Evolutionary conservation across 805 yeast genomes (phyloP).

Genomic region (Candida sithepensis): DNA sequence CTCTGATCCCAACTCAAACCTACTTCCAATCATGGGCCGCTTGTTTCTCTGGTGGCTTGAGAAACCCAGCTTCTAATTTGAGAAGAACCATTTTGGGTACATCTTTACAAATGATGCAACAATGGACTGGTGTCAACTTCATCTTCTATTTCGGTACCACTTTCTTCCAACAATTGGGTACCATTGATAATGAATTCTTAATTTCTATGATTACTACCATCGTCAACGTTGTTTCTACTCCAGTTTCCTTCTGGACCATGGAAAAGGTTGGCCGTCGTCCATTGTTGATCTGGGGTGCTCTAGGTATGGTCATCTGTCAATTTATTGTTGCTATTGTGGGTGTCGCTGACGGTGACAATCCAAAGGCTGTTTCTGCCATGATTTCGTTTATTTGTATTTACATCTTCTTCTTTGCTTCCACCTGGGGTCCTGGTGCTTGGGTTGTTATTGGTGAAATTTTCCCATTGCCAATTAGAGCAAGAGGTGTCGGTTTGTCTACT

Average conservation of each 20-base stretch:
- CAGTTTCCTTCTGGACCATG: slow-evolving; percentile 51
- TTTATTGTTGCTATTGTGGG: slow-evolving; percentile 51
- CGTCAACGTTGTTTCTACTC: slow-evolving; percentile 49
- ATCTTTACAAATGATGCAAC: slow-evolving; percentile 54
- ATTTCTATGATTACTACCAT: slow-evolving; percentile 51
- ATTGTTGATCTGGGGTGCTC: slow-evolving; percentile 45
- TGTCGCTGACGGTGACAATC: slow-evolving; percentile 26
- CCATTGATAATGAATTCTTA: slow-evolving; percentile 43
- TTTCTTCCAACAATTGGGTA: slow-evolving; percentile 54
- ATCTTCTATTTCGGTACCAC: slow-evolving; percentile 73
- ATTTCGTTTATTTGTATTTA: slow-evolving; percentile 50
- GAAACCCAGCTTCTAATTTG: slow-evolving; percentile 34
- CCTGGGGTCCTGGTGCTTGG: slow-evolving; percentile 87
- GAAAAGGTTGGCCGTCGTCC: slow-evolving; percentile 60
- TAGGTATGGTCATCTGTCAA: slow-evolving; percentile 50
- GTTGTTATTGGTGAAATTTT: slow-evolving; percentile 57
- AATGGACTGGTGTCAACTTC: slow-evolving; percentile 74
- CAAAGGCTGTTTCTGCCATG: slow-evolving; percentile 31
- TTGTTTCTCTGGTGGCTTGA: slow-evolving; percentile 41
- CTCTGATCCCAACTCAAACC: slow-evolving; percentile 32
- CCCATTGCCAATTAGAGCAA: slow-evolving; percentile 73
- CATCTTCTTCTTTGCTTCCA: slow-evolving; percentile 72
- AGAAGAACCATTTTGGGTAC: slow-evolving; percentile 44
- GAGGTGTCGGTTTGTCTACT: slow-evolving; percentile 65
- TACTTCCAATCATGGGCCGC: slow-evolving; percentile 39